Evolutionary conservation across 441 rosid genomes (phyloP), one percentile per base, ranked within the genome.

Genomic region (Populus hybrid): DNA sequence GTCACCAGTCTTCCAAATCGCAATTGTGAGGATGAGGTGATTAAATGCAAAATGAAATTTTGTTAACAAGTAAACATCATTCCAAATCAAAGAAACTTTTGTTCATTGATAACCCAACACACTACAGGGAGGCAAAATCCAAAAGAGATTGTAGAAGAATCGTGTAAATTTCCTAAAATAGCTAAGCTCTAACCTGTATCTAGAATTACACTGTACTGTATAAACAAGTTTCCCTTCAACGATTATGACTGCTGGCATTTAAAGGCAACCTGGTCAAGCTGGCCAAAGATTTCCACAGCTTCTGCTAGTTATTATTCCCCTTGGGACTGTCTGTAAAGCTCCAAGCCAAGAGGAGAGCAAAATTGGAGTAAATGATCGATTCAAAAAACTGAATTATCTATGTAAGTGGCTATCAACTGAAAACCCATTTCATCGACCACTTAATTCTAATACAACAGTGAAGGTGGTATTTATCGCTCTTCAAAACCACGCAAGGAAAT

Each of bases 401-500:
- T 61, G 42, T 16, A 74, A 53, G 64, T 36, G 70, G 56, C 74
- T 38, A 67, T 69, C 65, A 64, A 64, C 71, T 71, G 74, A 36
- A 1, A 67, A 61, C 35, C 66, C 36, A 31, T 64, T 67, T 77
- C 71, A 76, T 75, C 71, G 45, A 31, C 33, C 18, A 71, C 72
- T 14, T 18, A 66, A 64, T 2, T 74, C 74, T 74, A 73, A 72
- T 50, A 53, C 63, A 73, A 18, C 69, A 67, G 16, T 71, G 42
- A 36, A 45, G 26, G 74, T 64, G 68, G 31, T 76, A 53, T 78
- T 69, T n/a, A 66, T 83, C 81, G 79, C 77, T 87, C 88, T 76
- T 89, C 89, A 1, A 68, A 87, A 76, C 86, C 80, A 68, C 74
- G 76, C 38, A 74, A 77, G 45, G 84, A 81, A 67, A 94, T 83